Conservation (phyloP, 2,329 filamentous ascomycete genomes). For the Penicillium polonicum region DNA sequence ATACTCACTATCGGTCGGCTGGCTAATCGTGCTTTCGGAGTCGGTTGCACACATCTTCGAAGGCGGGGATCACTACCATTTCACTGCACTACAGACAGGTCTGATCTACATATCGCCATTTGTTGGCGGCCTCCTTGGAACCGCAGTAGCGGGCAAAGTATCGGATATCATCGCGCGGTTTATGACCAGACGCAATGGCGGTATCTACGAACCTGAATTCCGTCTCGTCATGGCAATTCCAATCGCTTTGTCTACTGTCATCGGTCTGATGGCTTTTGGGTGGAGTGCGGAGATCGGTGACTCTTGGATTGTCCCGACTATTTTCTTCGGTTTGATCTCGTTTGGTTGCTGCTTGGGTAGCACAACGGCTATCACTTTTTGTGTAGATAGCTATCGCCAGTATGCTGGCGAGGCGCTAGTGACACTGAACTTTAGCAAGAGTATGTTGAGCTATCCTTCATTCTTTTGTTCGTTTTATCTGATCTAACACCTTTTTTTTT, state of each 20-base stretch:
- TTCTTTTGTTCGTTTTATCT: neutral
- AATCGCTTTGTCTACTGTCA: conserved; percentile 71
- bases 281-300: conserved; percentile 78
- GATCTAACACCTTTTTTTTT: conserved; percentile 11
- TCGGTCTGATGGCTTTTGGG: conserved; percentile 94
- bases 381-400: conserved; percentile 87
- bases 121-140: conserved; percentile 83
- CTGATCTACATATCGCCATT: conserved; percentile 90
- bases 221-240: conserved; percentile 83
- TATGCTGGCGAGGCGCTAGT: conserved; percentile 94
- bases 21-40: conserved; percentile 93
- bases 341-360: conserved; percentile 89
- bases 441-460: conserved; percentile 37
- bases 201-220: conserved; percentile 93
- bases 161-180: conserved; percentile 80
- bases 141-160: conserved; percentile 82
- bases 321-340: conserved; percentile 89
- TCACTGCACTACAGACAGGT: conserved; percentile 75
- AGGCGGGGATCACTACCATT: conserved; percentile 68
- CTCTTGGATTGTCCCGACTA: conserved; percentile 84
- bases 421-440: conserved; percentile 92
- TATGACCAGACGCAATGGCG: conserved; percentile 84
- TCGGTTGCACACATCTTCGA: conserved; percentile 79
- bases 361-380: conserved; percentile 90
- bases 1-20: conserved; percentile 85